These are phyloP conservation scores for Lactarius indigo DNA, from an alignment of 768 basidiomycete species.

Conservation along the genomic window DNA sequence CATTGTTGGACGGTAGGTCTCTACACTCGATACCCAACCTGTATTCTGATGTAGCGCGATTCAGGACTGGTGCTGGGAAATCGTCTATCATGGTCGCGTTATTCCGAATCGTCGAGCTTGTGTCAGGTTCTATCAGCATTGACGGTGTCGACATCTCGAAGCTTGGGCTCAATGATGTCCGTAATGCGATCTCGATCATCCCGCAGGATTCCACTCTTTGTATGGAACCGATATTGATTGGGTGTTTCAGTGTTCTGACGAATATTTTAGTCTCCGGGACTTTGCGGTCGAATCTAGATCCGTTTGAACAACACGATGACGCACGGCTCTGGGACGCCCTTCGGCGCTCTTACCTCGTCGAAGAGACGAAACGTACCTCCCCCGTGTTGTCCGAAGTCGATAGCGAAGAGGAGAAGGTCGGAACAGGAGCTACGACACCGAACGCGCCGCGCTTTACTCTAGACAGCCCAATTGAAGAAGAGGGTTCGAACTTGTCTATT, in stretches of 20 bases:
- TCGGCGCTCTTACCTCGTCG: conserved; percentile 78
- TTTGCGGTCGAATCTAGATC: conserved; percentile 84
- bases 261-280: conserved; percentile 64
- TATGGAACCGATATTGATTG: conserved; percentile 47
- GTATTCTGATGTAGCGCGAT: conserved; percentile 4
- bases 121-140: conserved; percentile 69
- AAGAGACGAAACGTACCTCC: conserved; percentile 36
- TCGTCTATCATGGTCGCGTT: conserved; percentile 87
- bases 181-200: conserved; percentile 70
- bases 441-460: conserved; percentile 59
- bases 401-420: conserved; percentile 39
- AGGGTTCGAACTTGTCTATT: conserved; percentile 80
- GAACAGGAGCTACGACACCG: conserved; percentile 28
- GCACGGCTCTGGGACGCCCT: conserved; percentile 84
- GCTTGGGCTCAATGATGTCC: conserved; percentile 72
- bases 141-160: conserved; percentile 83
- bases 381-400: conserved; percentile 30
- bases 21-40: conserved; percentile 18
- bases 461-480: conserved; percentile 81
- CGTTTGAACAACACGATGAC: conserved; percentile 79
- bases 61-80: conserved; percentile 79
- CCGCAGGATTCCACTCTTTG: conserved; percentile 65
- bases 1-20: conserved; percentile 63
- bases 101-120: conserved; percentile 79
- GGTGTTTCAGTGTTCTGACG: conserved; percentile 11